Conservation (phyloP, 164 flowering plant genomes). For the Brasenia schreberi region DNA sequence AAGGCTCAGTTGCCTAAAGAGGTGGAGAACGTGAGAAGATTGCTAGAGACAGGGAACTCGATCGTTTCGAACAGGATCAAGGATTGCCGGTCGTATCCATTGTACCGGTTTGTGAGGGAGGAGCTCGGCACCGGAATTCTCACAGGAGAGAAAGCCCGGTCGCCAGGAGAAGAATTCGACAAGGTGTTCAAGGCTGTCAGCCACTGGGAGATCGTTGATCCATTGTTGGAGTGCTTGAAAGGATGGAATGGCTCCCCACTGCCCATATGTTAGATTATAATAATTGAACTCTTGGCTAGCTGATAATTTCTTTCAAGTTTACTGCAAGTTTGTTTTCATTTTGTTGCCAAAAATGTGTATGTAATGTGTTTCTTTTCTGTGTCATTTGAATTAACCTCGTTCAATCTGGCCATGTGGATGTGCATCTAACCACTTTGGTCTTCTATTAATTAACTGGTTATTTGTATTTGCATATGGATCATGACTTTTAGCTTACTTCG, state of each 20-base stretch:
- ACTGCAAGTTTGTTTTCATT: too few relatives aligned
- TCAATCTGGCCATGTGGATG: too few relatives aligned
- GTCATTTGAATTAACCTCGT: too few relatives aligned
- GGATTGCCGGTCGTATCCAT: slow-evolving; percentile 46
- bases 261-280: slow-evolving; percentile 22
- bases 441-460: too few relatives aligned
- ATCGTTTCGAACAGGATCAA: slow-evolving; percentile 28
- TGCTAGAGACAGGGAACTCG: slow-evolving; percentile 21
- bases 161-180: slow-evolving; percentile 49
- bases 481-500: too few relatives aligned
- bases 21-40: slow-evolving; percentile 17
- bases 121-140: slow-evolving; percentile 24
- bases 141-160: slow-evolving; percentile 34
- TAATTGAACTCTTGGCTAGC: too few relatives aligned
- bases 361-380: too few relatives aligned
- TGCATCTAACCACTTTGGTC: too few relatives aligned
- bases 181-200: slow-evolving; percentile 41
- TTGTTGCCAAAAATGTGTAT: too few relatives aligned
- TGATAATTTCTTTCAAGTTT: too few relatives aligned
- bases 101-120: slow-evolving; percentile 45
- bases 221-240: slow-evolving; percentile 33
- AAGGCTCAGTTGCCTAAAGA: slow-evolving; percentile 38
- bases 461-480: too few relatives aligned
- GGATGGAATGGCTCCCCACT: slow-evolving; percentile 52
- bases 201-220: slow-evolving; percentile 39